phyloP scores from a whole-genome alignment of 495 filamentous ascomycete species.

The Aspergillus carlsbadensis region DNA sequence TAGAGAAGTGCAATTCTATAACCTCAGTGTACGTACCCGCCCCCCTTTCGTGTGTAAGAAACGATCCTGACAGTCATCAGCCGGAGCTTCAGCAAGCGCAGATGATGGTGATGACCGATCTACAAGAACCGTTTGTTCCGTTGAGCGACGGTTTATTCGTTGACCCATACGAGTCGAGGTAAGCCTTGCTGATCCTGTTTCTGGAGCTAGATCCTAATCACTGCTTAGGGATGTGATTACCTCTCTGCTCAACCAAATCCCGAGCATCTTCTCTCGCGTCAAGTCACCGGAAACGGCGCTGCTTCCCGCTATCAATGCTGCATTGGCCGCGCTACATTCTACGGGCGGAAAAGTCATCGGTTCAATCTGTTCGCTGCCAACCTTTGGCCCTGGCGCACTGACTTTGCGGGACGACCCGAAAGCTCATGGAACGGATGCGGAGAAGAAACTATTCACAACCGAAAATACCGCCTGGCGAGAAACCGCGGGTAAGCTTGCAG shows the following conservation, averaged over 20 bases:
- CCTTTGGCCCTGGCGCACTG: conserved; percentile 82
- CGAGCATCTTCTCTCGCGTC: conserved; percentile 77
- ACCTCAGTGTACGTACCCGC: conserved; percentile 66
- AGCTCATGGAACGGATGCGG: conserved; percentile 79
- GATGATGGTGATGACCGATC: conserved; percentile 98
- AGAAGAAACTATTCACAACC: conserved; percentile 88
- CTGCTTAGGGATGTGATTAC: conserved; percentile 68
- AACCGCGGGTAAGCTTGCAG: conserved; percentile 81
- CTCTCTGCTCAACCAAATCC: conserved; percentile 75
- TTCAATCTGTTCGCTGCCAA: conserved; percentile 78
- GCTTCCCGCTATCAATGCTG: conserved; percentile 78
- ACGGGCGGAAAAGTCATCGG: conserved; percentile 95
- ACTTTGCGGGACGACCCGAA: conserved; percentile 86
- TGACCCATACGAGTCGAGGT: conserved; percentile 91
- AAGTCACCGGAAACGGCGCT: conserved; percentile 89
- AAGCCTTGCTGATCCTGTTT: conserved; percentile 18
- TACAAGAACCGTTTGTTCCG: conserved; percentile 96
- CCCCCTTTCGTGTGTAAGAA: conserved; percentile 9
- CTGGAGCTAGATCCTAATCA: not conserved
- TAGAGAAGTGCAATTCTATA: conserved; percentile 96
- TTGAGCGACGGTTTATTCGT: conserved; percentile 91
- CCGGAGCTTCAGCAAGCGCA: conserved; percentile 81
- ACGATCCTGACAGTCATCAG: conserved; percentile 41
- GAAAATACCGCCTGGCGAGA: conserved; percentile 85
- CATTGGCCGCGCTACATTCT: conserved; percentile 71